phyloP scores from a whole-genome alignment of 2,329 filamentous ascomycete species.

The Fusarium nanum region DNA sequence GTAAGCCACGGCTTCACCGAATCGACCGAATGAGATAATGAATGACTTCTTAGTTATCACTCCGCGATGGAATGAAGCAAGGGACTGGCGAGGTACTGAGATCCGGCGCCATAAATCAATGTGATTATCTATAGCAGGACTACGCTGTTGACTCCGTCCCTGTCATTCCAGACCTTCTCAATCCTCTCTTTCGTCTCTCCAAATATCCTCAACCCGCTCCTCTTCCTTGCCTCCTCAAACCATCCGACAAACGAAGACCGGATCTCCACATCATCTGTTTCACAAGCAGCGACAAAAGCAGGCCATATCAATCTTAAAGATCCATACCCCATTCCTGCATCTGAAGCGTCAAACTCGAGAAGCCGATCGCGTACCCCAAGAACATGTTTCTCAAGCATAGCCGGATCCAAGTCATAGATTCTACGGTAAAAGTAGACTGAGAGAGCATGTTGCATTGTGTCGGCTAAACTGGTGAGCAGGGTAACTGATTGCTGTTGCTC shows the following conservation, averaged over 20 bases:
- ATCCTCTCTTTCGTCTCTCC: slow-evolving; percentile 19
- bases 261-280: slow-evolving; percentile 8
- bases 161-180: slow-evolving; percentile 16
- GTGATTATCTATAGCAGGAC: background rate
- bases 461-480: slow-evolving; percentile 16
- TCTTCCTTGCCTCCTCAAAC: slow-evolving; percentile 19
- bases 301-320: slow-evolving; percentile 35
- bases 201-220: slow-evolving; percentile 29
- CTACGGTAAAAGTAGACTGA: slow-evolving; percentile 32
- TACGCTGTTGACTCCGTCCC: background rate
- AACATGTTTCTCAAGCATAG: slow-evolving; percentile 29
- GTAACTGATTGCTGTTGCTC: slow-evolving; percentile 22
- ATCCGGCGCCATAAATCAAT: too few species aligned
- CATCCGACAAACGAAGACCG: slow-evolving; percentile 9
- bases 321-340: slow-evolving; percentile 27
- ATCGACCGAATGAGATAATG: too few species aligned
- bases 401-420: slow-evolving; percentile 23
- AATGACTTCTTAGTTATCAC: too few species aligned
- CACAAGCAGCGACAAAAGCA: slow-evolving; percentile 29
- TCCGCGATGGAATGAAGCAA: too few species aligned
- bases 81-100: too few species aligned
- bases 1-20: too few species aligned
- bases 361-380: slow-evolving; percentile 26
- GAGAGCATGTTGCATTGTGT: slow-evolving; percentile 32
- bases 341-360: slow-evolving; percentile 21